Evolutionary conservation across 192 early-diverging fungal species (phyloP), one percentile per base, ranked within the genome.

Genomic region (Obelidium mucronatum): DNA sequence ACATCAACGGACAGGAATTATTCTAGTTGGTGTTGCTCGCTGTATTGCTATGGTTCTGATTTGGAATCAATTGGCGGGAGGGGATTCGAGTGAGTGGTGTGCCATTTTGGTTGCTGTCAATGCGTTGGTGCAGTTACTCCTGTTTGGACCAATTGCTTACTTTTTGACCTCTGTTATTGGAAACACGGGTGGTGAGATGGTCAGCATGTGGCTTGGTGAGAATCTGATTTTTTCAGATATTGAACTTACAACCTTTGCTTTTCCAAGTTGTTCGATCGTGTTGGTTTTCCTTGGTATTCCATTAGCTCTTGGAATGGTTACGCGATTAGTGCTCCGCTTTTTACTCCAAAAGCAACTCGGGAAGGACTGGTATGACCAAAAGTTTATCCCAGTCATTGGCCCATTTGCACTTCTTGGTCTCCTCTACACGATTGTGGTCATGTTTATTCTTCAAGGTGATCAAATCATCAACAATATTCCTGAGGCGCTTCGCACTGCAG

Each of bases 31-130:
- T 51, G 75, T 78, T 2, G 87, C 83, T 44, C 80, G 90, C 30
- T 92, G 91, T 81, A 93, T 92, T 76, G 92, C 92, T 35, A 93
- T 93, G 91, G 92, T 93, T 6, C 68, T 93, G 59, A 91, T 93
- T 31, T 93, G 92, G 91, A 91, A 91, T 75, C 73, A 90, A 33
- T 83, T 93, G 2, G 89, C 91, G 40, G 79, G 74, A 5, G 91
- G 92, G 0, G 89, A 93, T 56, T n/a, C n/a, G n/a, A n/a, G 77
- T 13, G 87, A 92, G 31, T 92, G 88, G 64, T 91, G 90, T 75
- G 91, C 91, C 1, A 84, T 92, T 40, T 75, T 91, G 1, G 91
- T 93, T 36, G 90, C 91, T 13, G 62, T 93, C 65, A 93, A 93
- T 71, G 86, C 91, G 1, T 54, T 93, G 52, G 55, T 93, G 28